Evolutionary conservation across 345 rosid species (phyloP), one percentile per base, ranked within the genome.

Genomic region (Carallia brachiata): DNA sequence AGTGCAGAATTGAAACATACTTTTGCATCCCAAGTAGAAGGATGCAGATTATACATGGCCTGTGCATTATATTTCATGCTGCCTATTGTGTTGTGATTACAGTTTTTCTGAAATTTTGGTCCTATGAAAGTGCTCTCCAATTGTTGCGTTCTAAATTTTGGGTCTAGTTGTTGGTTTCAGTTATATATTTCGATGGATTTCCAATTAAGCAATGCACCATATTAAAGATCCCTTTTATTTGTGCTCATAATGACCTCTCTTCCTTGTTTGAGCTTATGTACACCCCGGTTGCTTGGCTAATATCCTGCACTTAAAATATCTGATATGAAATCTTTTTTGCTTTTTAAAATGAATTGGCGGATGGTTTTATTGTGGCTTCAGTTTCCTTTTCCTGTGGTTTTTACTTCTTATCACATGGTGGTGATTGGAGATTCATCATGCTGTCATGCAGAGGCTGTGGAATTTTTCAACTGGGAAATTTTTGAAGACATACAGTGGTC

Each of bases 401-500:
- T 31, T 13, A 28, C 13, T 28, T 12, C 34, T 23, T 67, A 16
- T 6, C 8, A 1, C 70, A 28, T 55, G 61, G 16, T 58, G 32
- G 37, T 54, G 58, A 73, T 56, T 61, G 39, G 62, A 36, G 70
- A 17, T 59, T 61, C 48, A 10, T 67, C 56, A 1, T 62, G 66
- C 50, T 73, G 52, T 31, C 60, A 65, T 74, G 74, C 90, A 89
- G 98, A 85, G 96, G 70, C 88, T 95, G 60, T 95, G 99, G 99
- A 89, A 90, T 80, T 79, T 85, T 48, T 72, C 91, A 9, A 81
- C 91, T 9, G 92, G 90, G 65, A 95, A 92, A 67, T 87, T 82
- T 74, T 74, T 89, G 65, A 92, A 95, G 83, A 92, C 97, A 53
- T 95, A 92, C 79, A 78, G 83, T 12, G 91, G 98, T 70, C 99